Base-by-base conservation (phyloP, 345 rosid genomes). In the Gossypium turneri region DNA sequence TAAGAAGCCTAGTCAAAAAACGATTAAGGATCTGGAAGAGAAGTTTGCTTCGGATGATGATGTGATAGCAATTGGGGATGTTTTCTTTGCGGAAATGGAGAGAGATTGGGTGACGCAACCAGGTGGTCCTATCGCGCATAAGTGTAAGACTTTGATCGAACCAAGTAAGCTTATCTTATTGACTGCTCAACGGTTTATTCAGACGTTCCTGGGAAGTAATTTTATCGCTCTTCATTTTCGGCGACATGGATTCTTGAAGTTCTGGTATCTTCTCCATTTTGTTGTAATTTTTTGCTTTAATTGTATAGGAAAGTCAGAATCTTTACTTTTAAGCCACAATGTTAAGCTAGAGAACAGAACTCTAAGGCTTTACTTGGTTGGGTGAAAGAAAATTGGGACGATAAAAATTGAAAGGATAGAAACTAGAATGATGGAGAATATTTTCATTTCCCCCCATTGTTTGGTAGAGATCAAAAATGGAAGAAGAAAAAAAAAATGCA, bases 171-270 rank as follows among this genome's bases (percentile, higher is more conserved):
- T 90, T 27, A 93, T 94, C 71, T 44, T 82, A 87, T 84, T 90
- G 70, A 93, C 98, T 45, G 99, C 99, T 0, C 94, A 93, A 84
- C 85, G 98, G 63, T 95, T 93, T 61, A 76, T 93, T 72, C 99
- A 95, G 84, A 95, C 98, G n/a, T 93, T 93, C 83, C 83, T 95
- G 81, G 97, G 99, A 68, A 86, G 78, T 70, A 82, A 93, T 81
- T 95, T 80, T 79, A 78, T 93, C 38, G 88, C 99, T 70, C 90
- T 95, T 75, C 98, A 95, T 87, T 88, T 95, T 22, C 86, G 99
- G 34, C 83, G 99, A 38, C 99, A 95, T 81, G 99, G 98, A 13
- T 95, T 93, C 82, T 86, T 91, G 85, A 95, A 95, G 84, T 95
- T 95, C 82, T 95, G 98, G 99, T 95, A 83, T 58, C 67, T 70